Evolutionary conservation across 2,329 filamentous ascomycete genomes (phyloP), one percentile per base, ranked within the genome.

Genomic region (Xylaria sp.): DNA sequence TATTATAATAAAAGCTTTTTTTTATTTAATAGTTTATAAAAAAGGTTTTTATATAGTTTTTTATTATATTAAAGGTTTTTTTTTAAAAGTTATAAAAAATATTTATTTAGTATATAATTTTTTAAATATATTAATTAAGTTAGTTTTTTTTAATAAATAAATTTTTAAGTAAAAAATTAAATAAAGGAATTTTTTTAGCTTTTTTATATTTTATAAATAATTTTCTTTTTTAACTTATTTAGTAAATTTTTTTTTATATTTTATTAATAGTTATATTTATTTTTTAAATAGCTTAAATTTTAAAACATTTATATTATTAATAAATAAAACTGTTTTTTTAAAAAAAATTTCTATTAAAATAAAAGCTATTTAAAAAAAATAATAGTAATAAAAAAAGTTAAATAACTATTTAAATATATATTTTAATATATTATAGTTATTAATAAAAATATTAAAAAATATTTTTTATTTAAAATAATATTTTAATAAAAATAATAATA

Each of bases 141-240:
- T 15, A 1, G 23, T 8, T 21, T 31, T 29, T 2, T 15, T 23
- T 1, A 15, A 11, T 1, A 40, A 15, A 7, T 52, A 52, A 2
- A 40, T 52, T 29, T 52, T 52, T 41, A 52, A 41, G 11, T 51
- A 51, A 13, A 41, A 21, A 5, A 52, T n/a, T 21, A 52, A 21
- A 8, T 52, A 52, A 29, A 52, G 31, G 15, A 40, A 52, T 40
- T 52, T 6, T 31, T 52, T 31, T 19, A 52, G 31, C 13, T 41
- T 11, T 31, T 54, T 35, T 23, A 43, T n/a, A 11, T 23, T 54
- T 23, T 33, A 4, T 10, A 43, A 15, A 23, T 54, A 35, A 33
- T 33, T 54, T 43, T 23, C 11, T 23, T 33, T 27, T 41, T 23
- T 5, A 13, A 23, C 48, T 13, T 43, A 54, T 43, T 33, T 7